Evolutionary conservation across 331 rosid species (phyloP), one percentile per base, ranked within the genome.

Genomic region (Quercus tomentella): DNA sequence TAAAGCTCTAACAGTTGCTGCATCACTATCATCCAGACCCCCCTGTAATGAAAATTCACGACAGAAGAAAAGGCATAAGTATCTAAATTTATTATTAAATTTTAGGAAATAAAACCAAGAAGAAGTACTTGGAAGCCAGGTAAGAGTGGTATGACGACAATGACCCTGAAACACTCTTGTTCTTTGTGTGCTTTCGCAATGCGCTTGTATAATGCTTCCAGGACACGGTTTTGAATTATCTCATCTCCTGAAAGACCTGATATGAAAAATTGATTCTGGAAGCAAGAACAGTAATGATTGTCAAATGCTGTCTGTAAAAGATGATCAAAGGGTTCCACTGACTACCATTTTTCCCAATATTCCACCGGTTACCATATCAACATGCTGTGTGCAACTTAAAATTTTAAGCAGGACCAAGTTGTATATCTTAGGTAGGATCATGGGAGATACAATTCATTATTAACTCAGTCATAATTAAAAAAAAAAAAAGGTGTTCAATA

Each of bases 1-100:
- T 83, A 96, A 92, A 74, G 99, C 98, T 92, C 98, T 96, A 70
- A 96, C 97, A 43, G 99, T 90, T 82, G 99, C 99, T 57, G 99
- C 99, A 26, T 98, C 98, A 70, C 91, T 82, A 84, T 96, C 99
- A 87, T 96, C 98, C 84, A 96, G 78, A 22, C 98, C 99, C 10
- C 99, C 99, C 98, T 96, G 87, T 74, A 75, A 71, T 70, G 26
- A 17, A 21, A 66, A 80, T 75, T 81, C 31, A 77, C 25, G 72
- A 63, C 61, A 81, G 66, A 33, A 66, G 72, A 31, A 66, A 66
- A 33, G 72, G 21, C 70, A 28, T 18, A 33, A 31, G 72, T 66
- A 33, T 33, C 26, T 20, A 45, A 43, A 41, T 56, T 43, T 43
- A 11, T 1, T 43, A 18, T 70, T 12, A 18, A 70, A 43, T 70